These are phyloP conservation scores for Yamadazyma songkhlaensis DNA, from an alignment of 1,139 yeast species.

Conservation along the genomic window DNA sequence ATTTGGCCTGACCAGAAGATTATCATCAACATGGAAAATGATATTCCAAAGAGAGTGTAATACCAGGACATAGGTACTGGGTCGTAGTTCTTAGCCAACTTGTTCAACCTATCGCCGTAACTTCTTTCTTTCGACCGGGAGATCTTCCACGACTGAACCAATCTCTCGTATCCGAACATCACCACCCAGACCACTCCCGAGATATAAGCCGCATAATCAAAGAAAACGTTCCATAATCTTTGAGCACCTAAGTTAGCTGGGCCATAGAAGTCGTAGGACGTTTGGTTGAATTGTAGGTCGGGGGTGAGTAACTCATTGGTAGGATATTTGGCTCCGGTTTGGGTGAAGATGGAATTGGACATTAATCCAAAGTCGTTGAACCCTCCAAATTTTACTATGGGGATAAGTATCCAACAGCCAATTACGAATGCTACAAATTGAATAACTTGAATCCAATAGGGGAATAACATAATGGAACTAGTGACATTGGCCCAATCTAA, in stretches of 20 bases:
- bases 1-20: constrained; percentile 36
- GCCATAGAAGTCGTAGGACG: constrained; percentile 38
- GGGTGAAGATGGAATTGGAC: constrained; percentile 35
- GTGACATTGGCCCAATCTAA: constrained; percentile 48
- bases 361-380: constrained; percentile 26
- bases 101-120: constrained; percentile 39
- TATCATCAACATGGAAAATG: constrained; percentile 31
- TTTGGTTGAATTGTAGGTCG: constrained; percentile 31
- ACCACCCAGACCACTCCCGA: constrained; percentile 48
- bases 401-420: constrained; percentile 43
- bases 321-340: constrained; percentile 35
- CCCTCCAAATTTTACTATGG: constrained; percentile 32
- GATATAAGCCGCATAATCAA: constrained; percentile 50
- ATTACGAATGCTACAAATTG: constrained; percentile 40
- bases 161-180: constrained; percentile 23
- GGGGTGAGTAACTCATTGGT: constrained; percentile 28
- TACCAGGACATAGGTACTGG: constrained; percentile 47
- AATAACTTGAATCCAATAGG: constrained; percentile 45
- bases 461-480: constrained; percentile 40
- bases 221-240: constrained; percentile 49
- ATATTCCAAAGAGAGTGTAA: constrained; percentile 25
- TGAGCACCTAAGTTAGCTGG: constrained; percentile 44
- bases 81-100: constrained; percentile 31
- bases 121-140: constrained; percentile 8
- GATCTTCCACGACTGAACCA: background rate